Conservation (phyloP, 1,284 basidiomycete species). For the Rhodotorula glutinis region DNA sequence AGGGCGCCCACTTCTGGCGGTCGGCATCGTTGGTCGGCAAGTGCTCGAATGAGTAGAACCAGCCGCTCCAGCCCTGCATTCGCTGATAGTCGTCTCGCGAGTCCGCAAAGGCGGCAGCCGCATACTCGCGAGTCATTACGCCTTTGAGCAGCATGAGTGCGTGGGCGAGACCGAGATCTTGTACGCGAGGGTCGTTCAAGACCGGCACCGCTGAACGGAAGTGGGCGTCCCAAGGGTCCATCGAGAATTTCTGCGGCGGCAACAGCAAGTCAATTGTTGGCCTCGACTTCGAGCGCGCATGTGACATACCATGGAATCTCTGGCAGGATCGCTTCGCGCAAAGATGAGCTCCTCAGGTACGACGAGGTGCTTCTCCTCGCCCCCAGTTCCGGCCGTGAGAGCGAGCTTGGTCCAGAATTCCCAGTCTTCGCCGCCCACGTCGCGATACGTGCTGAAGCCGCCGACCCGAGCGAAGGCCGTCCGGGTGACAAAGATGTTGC, state of each 20-base stretch:
- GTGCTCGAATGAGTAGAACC: conserved; percentile 35
- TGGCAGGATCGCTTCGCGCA: conserved; percentile 26
- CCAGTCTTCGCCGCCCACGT: conserved; percentile 39
- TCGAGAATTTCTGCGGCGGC: conserved; percentile 36
- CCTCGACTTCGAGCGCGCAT: too few relatives aligned
- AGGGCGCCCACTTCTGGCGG: conserved; percentile 1
- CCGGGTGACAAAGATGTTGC: conserved; percentile 37
- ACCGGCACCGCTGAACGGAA: conserved; percentile 33
- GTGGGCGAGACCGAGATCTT: conserved; percentile 32
- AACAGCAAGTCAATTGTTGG: neutral
- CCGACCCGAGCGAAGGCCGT: conserved; percentile 27
- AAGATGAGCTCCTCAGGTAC: conserved; percentile 37
- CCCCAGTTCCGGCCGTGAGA: conserved; percentile 1
- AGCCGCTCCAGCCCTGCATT: conserved; percentile 36
- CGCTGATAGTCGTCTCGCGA: conserved; percentile 33
- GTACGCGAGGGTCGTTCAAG: conserved; percentile 32
- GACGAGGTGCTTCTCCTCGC: conserved; percentile 9
- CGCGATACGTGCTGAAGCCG: conserved; percentile 38
- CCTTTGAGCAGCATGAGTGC: conserved; percentile 33
- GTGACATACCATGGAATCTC: conserved; percentile 30
- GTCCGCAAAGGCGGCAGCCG: conserved; percentile 22
- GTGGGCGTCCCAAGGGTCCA: conserved; percentile 38
- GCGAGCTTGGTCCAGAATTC: conserved; percentile 33
- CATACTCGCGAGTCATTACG: conserved; percentile 9
- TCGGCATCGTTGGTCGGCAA: neutral